Evolutionary conservation across 2,329 filamentous ascomycete genomes (phyloP), one percentile per base, ranked within the genome.

Genomic region (Venturia asperata): DNA sequence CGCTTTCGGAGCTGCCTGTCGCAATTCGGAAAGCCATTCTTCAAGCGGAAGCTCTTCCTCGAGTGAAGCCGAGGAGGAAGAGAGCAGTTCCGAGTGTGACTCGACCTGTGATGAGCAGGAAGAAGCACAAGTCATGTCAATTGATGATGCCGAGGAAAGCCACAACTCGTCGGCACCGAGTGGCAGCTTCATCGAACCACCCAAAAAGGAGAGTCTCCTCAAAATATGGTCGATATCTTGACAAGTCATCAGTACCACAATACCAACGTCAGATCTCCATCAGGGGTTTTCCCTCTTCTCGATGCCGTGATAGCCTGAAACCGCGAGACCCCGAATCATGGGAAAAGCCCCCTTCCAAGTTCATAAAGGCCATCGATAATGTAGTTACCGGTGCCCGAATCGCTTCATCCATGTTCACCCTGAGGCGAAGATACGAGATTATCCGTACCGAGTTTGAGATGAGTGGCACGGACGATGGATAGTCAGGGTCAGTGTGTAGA

Each of bases 211-310:
- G 24, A n/a, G 52, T 13, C 37, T 58, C 17, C 19, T 58, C 10
- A 58, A 58, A 15, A 58, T 58, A 58, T 58, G 52, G 52, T 58
- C 52, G 27, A 37, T 58, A 58, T 39, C 30, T 37, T 58, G 52
- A 58, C 52, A 58, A 37, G 24, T 30, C 30, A 37, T 56, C 49
- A 56, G 30, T 49, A 9, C 21, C 47, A 13, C 24, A 27, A 15
- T 5, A 52, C 9, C 39, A 41, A 41, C n/a, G 2, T 41, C 39
- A 41, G 39, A 41, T 41, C 15, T 41, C 39, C 9, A 10, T 41
- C 39, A 41, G 4, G 39, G 39, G 4, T 15, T 9, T 15, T 15
- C 39, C 39, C 39, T 47, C n/a, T 24, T 24, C 21, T n/a, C n/a
- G 21, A n/a, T 47, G 45, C 45, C 45, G 45, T 47, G n/a, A 47